Evolutionary conservation across 345 rosid species (phyloP).

Genomic region (Adansonia digitata): DNA sequence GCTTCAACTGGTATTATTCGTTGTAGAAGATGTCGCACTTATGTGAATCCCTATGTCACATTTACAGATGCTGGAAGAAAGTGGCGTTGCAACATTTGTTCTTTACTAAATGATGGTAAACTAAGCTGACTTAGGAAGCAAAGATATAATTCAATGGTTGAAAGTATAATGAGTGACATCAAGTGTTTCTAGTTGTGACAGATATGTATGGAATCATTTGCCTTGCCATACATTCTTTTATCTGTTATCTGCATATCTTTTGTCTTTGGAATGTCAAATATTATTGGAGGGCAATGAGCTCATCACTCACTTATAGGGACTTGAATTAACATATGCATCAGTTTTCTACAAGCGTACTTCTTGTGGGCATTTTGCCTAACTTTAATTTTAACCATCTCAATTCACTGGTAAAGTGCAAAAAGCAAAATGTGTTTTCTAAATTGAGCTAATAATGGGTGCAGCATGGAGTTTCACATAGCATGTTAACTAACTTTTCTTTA

Average conservation of each 20-base stretch:
- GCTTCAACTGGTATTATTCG: conserved; percentile 86
- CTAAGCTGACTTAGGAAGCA: conserved; percentile 8
- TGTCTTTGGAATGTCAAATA: not conserved
- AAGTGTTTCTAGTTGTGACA: not conserved
- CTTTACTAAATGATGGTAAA: conserved; percentile 91
- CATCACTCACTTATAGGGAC: not conserved
- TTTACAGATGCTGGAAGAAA: conserved; percentile 97
- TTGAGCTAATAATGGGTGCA: not conserved
- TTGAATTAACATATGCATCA: not conserved
- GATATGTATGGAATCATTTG: not conserved
- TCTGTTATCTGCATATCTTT: not conserved
- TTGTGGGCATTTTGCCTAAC: not conserved
- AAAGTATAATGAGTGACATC: not conserved
- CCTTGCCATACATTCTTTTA: not conserved
- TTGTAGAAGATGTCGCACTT: conserved; percentile 97
- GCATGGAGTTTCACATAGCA: not conserved
- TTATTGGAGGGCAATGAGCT: not conserved
- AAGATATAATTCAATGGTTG: not conserved
- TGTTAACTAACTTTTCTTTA: not conserved
- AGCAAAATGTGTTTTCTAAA: not conserved
- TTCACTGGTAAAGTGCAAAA: not conserved
- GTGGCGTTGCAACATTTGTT: conserved; percentile 98
- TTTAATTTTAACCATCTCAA: not conserved
- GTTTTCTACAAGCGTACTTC: not conserved
- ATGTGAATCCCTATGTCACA: conserved; percentile 86